Evolutionary conservation across 2,329 filamentous ascomycete genomes (phyloP), one percentile per base, ranked within the genome.

Genomic region (Conoideocrella luteorostrata): DNA sequence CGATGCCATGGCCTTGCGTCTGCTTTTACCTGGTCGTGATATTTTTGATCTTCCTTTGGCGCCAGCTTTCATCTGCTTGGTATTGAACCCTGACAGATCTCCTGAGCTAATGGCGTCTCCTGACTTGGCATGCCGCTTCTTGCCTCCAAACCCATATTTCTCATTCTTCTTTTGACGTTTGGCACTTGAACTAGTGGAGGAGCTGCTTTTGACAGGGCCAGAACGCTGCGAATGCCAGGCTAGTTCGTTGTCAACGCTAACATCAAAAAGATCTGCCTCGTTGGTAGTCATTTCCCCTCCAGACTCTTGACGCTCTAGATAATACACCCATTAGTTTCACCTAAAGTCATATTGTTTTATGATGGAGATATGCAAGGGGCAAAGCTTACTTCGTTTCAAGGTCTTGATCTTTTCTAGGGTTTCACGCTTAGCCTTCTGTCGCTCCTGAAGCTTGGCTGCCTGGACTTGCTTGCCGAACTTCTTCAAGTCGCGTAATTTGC

Each of bases 401-500:
- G 80, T 77, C 69, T 90, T 89, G 60, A 98, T 96, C 77, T 96
- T 96, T 56, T 97, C 93, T 51, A 98, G 71, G 4, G 89, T 95
- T 50, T 94, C 87, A 56, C 81, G 82, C 82, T 96, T 96, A 60
- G 83, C 84, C 76, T 94, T 95, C 40, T 87, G 82, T 39, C 93
- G 77, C 77, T 98, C 91, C 69, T 97, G 91, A 64, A 95, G 70
- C 74, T 95, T 96, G 47, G 90, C 90, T 47, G 95, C 80, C 72
- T 98, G 93, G 42, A 97, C 93, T 65, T 95, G 88, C 73, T 98
- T 98, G 63, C 93, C 93, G 63, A 97, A 98, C 71, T 97, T 98
- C 82, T 96, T 97, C 58, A 97, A 74, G 64, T 98, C 93, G 51
- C 93, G 78, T 71, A 91, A 84, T 69, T 89, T 89, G 62, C 89